Evolutionary conservation across 2,329 filamentous ascomycete species (phyloP).

Genomic region (Podosphaera fusca): DNA sequence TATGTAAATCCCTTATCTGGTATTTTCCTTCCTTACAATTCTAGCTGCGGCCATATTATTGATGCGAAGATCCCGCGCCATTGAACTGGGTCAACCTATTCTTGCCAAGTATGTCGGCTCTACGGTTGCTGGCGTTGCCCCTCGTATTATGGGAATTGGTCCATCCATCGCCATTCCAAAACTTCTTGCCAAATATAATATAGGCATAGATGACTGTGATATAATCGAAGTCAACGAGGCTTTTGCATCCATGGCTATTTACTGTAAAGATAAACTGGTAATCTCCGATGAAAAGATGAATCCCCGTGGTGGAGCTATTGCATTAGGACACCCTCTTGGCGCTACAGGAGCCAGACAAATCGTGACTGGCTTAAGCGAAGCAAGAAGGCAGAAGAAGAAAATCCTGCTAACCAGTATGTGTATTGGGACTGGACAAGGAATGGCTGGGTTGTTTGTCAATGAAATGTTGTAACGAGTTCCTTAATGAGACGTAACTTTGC

Average conservation of each 20-base stretch:
- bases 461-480: constrained; percentile 23
- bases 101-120: constrained; percentile 85
- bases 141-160: constrained; percentile 91
- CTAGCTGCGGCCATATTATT: constrained; percentile 62
- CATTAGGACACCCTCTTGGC: constrained; percentile 62
- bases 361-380: constrained; percentile 73
- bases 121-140: constrained; percentile 72
- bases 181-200: constrained; percentile 56
- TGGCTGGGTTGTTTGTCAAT: constrained; percentile 43
- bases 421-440: constrained; percentile 45
- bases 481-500: no score
- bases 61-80: constrained; percentile 83
- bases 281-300: constrained; percentile 61
- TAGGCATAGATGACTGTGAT: constrained; percentile 65
- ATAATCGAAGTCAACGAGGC: constrained; percentile 92
- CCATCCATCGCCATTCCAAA: constrained; percentile 56
- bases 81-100: constrained; percentile 73
- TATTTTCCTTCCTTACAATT: constrained; percentile 8
- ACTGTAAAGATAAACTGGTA: constrained; percentile 54
- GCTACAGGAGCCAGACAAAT: constrained; percentile 61
- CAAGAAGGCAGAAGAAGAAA: constrained; percentile 69
- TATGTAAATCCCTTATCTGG: constrained; percentile 17
- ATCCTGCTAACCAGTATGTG: constrained; percentile 83
- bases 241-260: constrained; percentile 93
- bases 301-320: constrained; percentile 59